phyloP scores from a whole-genome alignment of 2,329 filamentous ascomycete species.

The Seiridium cupressi region DNA sequence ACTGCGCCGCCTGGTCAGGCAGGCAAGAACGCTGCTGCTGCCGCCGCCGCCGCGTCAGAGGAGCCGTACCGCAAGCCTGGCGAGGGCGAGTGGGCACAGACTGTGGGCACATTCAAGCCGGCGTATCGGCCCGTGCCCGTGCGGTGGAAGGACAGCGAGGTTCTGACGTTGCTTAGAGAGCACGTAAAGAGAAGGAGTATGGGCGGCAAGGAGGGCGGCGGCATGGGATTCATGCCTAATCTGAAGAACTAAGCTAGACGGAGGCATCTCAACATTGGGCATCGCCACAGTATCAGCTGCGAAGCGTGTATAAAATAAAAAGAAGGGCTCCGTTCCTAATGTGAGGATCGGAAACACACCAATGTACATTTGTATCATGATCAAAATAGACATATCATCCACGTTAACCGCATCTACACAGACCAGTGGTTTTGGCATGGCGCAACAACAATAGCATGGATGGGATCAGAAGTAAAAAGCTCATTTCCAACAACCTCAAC shows the following conservation, averaged over 20 bases:
- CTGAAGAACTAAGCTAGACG: neutral
- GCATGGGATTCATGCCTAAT: slow-evolving; percentile 59
- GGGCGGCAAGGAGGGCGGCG: slow-evolving; percentile 45
- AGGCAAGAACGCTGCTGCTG: slow-evolving; percentile 20
- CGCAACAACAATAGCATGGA: too few species aligned
- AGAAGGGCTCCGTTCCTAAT: too few species aligned
- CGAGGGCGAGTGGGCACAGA: slow-evolving; percentile 93
- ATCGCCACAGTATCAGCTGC: neutral
- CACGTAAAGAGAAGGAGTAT: slow-evolving; percentile 77
- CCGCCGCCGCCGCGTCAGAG: slow-evolving; percentile 30
- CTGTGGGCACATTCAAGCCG: slow-evolving; percentile 88
- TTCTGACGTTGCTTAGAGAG: slow-evolving; percentile 71
- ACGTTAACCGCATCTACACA: too few species aligned
- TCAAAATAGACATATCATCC: too few species aligned
- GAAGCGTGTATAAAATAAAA: too few species aligned
- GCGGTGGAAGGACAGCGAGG: slow-evolving; percentile 81
- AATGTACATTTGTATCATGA: too few species aligned
- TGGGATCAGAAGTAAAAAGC: too few species aligned
- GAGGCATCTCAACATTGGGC: too few species aligned
- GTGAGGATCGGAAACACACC: too few species aligned
- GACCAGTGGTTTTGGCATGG: too few species aligned
- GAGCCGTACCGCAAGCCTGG: slow-evolving; percentile 25
- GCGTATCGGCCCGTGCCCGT: slow-evolving; percentile 86
- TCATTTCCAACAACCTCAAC: too few species aligned
- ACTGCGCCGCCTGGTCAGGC: neutral